Conservation (phyloP, 1,284 basidiomycete genomes). For the Phellopilus nigrolimitatus region DNA sequence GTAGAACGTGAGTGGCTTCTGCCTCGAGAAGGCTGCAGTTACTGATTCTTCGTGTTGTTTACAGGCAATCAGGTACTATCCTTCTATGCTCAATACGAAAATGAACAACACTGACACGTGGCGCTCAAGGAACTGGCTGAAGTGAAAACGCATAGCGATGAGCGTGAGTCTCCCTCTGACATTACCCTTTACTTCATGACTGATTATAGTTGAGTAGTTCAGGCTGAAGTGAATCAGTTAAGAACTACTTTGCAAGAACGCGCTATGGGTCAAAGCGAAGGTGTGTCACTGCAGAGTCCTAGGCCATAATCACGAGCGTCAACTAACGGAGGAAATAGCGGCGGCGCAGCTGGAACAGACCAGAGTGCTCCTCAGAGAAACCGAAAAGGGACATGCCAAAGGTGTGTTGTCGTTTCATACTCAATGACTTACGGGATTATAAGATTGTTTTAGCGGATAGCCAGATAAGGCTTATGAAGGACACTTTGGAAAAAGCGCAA, state of each 20-base stretch:
- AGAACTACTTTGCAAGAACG: neutral
- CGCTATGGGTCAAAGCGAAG: neutral
- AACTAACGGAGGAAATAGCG: neutral
- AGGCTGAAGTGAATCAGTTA: neutral
- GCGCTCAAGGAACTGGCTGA: neutral
- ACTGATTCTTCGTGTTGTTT: too few species aligned
- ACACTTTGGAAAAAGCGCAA: neutral
- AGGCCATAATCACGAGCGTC: neutral
- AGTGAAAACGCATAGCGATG: neutral
- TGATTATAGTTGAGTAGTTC: neutral
- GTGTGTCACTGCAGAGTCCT: neutral
- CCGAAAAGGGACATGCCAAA: too few species aligned
- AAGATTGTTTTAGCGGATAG: too few species aligned
- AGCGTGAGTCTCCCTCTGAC: neutral
- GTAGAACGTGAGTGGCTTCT: too few species aligned
- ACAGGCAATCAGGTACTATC: neutral
- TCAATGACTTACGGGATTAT: too few species aligned
- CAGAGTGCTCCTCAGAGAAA: too few species aligned
- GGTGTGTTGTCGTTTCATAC: too few species aligned
- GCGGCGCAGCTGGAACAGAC: neutral
- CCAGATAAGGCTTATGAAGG: too few species aligned
- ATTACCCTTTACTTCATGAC: neutral
- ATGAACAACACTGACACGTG: neutral
- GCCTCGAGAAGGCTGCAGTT: too few species aligned
- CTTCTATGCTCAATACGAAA: neutral